Evolutionary conservation across 2,329 filamentous ascomycete species (phyloP).

Genomic region (Penicillium sumatraense): DNA sequence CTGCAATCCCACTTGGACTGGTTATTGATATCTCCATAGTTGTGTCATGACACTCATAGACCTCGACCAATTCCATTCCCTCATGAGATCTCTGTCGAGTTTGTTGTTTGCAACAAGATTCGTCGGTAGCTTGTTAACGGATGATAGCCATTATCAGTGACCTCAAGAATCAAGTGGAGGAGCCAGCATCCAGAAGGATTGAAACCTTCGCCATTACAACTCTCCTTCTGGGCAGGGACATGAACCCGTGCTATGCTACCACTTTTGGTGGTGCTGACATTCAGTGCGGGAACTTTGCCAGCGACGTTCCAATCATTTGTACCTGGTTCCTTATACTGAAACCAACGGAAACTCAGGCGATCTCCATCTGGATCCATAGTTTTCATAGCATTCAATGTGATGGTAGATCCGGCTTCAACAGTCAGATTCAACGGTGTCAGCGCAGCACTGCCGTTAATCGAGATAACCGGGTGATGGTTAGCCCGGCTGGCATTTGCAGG

Average conservation of each 20-base stretch:
- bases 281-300: conserved; percentile 17
- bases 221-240: conserved; percentile 1
- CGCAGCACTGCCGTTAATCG: conserved; percentile 17
- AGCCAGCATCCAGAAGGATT: conserved; percentile 6
- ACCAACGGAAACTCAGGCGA: conserved; percentile 24
- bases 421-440: conserved; percentile 19
- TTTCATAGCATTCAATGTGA: conserved; percentile 22
- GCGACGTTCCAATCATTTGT: conserved; percentile 15
- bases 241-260: conserved; percentile 4
- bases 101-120: conserved; percentile 9
- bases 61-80: not conserved
- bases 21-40: too few species aligned
- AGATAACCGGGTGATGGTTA: conserved; percentile 25
- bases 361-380: conserved; percentile 25
- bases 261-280: conserved; percentile 14
- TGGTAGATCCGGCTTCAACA: conserved; percentile 15
- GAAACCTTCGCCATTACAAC: conserved; percentile 5
- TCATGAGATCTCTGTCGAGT: not conserved
- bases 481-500: conserved; percentile 18
- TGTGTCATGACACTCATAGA: too few species aligned
- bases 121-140: conserved; percentile 12
- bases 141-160: conserved; percentile 10
- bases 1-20: too few species aligned
- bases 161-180: conserved; percentile 9
- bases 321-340: conserved; percentile 27